Evolutionary conservation across 2,329 filamentous ascomycete species (phyloP), one percentile per base, ranked within the genome.

Genomic region (Niveomyces coronatus): DNA sequence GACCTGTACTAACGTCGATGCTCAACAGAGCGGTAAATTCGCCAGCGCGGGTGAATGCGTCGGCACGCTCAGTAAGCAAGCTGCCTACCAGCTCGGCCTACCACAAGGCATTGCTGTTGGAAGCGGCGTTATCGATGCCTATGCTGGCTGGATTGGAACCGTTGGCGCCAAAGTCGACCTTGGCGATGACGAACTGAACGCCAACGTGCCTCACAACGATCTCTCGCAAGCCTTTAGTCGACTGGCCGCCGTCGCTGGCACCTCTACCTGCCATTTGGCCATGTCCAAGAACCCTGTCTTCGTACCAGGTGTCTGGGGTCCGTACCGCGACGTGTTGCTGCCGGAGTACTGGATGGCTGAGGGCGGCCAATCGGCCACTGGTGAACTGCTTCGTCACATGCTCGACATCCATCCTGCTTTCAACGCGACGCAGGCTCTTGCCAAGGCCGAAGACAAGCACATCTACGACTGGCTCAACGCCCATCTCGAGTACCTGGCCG

Each of bases 121-220:
- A 38, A 94, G 86, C 53, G 88, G 88, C 59, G 91, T 98, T 46
- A 98, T 98, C 54, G 91, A 98, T 58, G 91, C 91, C 14, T 98
- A 98, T 53, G 91, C 91, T 43, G 91, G 91, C 46, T 98, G 91
- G 91, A 91, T 98, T 49, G 91, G 91, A 44, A 96, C 91, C 1
- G 91, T 98, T n/a, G 91, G 91, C 42, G 89, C 91, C 44, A 95
- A 95, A 61, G 85, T 95, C 50, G 74, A 86, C 47, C 73, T 93
- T 13, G 70, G 71, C 28, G 50, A 57, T 24, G 76, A 82, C 40
- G 72, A 82, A 33, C 70, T 89, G 27, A 79, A 82, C 54, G 68
- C 74, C 43, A 72, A 72, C 24, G 69, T 72, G 4, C 72, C 83
- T 2, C 79, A 82, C 54, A 93, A 94, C 61, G 86, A 94, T 55